Percentiles rank a stretch among this genome's conserved stretches.
Evolutionary conservation across 108 stramenopile species (phyloP).

Genomic region (Cylindrotheca fusiformis): DNA sequence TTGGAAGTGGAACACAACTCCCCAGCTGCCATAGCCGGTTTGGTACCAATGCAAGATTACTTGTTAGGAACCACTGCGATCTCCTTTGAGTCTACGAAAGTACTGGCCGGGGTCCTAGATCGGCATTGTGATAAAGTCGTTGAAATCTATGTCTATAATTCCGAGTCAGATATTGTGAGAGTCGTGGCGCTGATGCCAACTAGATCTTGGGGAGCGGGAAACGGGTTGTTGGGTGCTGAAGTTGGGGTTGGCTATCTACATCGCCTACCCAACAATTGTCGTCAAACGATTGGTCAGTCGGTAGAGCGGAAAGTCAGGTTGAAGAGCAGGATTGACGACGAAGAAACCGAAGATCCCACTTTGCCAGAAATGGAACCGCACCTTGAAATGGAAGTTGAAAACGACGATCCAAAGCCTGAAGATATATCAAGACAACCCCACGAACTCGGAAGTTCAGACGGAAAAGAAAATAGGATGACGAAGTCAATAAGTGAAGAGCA

Average conservation of each 20-base stretch:
- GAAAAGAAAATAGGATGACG: no score
- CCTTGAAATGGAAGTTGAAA: constrained; percentile 75
- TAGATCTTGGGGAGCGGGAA: constrained; percentile 89
- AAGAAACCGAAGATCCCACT: constrained; percentile 1
- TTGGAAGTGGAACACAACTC: constrained; percentile 64
- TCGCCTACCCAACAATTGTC: constrained; percentile 70
- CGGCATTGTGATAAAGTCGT: constrained; percentile 74
- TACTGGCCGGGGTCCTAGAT: constrained; percentile 64
- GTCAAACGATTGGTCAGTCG: constrained; percentile 57
- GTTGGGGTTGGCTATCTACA: constrained; percentile 93
- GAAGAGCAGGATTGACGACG: constrained; percentile 19
- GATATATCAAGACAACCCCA: constrained; percentile 23
- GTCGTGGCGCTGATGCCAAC: constrained; percentile 88
- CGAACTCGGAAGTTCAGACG: constrained; percentile 14
- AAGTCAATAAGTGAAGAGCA: no score
- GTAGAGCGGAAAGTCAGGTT: constrained; percentile 69
- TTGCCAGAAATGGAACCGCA: constrained; percentile 54
- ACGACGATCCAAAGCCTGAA: constrained; percentile 6
- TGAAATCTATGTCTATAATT: constrained; percentile 94
- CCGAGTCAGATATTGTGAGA: constrained; percentile 85
- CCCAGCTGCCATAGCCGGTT: constrained; percentile 70
- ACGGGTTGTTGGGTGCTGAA: constrained; percentile 88
- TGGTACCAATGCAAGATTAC: constrained; percentile 61
- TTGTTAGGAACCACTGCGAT: constrained; percentile 70
- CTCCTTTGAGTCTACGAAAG: constrained; percentile 50